phyloP scores from a whole-genome alignment of 176 grass and related monocot genomes.

The Hsuehochloa calcarea region DNA sequence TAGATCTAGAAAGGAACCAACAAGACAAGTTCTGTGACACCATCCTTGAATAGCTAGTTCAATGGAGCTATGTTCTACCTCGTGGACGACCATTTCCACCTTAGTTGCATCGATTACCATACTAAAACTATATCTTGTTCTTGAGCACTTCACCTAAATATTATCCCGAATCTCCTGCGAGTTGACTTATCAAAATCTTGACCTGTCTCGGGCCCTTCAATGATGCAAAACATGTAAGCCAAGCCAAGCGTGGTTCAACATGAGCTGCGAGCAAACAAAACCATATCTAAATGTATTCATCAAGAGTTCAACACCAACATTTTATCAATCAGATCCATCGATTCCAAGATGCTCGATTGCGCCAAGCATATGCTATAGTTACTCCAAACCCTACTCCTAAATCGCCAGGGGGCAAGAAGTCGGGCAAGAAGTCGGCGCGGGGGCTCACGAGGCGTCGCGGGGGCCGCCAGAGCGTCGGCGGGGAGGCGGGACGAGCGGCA shows the following conservation, averaged over 20 bases:
- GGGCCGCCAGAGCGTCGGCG: too few species aligned
- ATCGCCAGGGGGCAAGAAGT: too few species aligned
- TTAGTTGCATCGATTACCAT: neutral
- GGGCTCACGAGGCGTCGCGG: too few species aligned
- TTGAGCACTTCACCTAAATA: conserved; percentile 29
- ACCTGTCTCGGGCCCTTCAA: conserved; percentile 96
- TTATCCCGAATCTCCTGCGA: conserved; percentile 95
- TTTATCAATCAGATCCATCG: conserved; percentile 21
- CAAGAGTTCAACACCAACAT: neutral
- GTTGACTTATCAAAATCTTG: conserved; percentile 96
- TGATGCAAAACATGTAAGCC: conserved; percentile 91
- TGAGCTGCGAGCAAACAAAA: neutral
- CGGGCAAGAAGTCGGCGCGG: too few species aligned
- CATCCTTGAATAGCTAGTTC: neutral
- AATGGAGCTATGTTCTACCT: neutral
- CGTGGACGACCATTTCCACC: neutral
- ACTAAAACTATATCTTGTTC: neutral
- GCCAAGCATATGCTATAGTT: neutral
- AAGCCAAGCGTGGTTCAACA: neutral
- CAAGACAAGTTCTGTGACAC: neutral
- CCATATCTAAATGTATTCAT: neutral
- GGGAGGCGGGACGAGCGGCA: too few species aligned
- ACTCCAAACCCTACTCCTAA: neutral
- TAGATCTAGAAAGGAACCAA: neutral
- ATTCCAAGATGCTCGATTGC: neutral